Evolutionary conservation across 2,329 filamentous ascomycete genomes (phyloP), one percentile per base, ranked within the genome.

Genomic region (Penicillium psychrosexuale): DNA sequence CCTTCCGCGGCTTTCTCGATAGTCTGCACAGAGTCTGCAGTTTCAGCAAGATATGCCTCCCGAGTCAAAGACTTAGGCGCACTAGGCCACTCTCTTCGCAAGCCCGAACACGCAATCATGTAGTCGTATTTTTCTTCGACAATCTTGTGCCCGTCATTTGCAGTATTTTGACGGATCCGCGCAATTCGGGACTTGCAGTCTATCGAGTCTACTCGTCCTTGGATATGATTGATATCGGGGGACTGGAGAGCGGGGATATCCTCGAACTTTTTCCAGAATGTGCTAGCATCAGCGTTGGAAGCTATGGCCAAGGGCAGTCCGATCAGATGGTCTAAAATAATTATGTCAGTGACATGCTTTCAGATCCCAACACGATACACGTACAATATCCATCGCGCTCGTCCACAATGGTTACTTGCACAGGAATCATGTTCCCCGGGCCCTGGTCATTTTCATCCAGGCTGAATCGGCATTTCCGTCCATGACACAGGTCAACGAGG

Each of bases 331-430:
- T 42, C 51, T 53, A 22, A 9, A 19, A 44, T 30, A 27, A n/a
- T 11, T 15, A 8, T 5, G 19, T 48, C 19, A 36, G 36, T 37
- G n/a, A 13, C 24, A 15, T 13, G 5, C 3, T 27, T 46, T 12
- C 19, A 19, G 9, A 22, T 19, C 0, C 11, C 11, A 30, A 5
- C 33, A 31, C 36, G 17, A 36, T 37, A 12, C 4, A 74, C 86
- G 64, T 77, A 91, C 87, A 90, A 69, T 84, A 90, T 13, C 88
- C 88, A 75, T 91, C 88, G 19, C 86, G 78, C 72, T 91, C 87
- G 65, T 91, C 88, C 22, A 89, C 83, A 31, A 91, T 80, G 40
- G 86, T 90, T 51, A 91, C 83, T 36, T 89, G 44, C 5, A 53
- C 51, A 3, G 44, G 31, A 28, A 53, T 34, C 22, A n/a, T 53